Percentiles rank a stretch among this genome's conserved stretches.
Evolutionary conservation across 1,139 yeast species (phyloP).

Genomic region (Spencermartinsiella ligniputridi): DNA sequence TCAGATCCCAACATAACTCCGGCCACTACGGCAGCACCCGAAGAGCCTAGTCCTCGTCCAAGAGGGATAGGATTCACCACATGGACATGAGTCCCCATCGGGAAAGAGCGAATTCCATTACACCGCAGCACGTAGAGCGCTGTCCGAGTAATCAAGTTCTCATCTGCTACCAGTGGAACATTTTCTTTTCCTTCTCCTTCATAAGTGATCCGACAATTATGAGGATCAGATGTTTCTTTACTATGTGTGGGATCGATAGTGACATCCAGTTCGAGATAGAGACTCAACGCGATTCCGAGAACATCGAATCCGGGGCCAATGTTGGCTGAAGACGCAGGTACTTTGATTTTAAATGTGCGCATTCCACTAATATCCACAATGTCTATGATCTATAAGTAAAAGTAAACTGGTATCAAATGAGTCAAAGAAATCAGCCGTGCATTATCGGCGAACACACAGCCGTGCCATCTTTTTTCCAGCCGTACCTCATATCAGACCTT

Average conservation of each 20-base stretch:
- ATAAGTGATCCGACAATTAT: constrained; percentile 66
- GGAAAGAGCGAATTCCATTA: constrained; percentile 69
- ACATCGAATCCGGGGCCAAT: constrained; percentile 99
- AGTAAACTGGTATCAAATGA: too few species aligned
- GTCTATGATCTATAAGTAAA: too few species aligned
- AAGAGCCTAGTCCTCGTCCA: constrained; percentile 95
- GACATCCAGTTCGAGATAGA: constrained; percentile 68
- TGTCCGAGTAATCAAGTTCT: constrained; percentile 83
- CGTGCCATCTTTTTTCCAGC: too few species aligned
- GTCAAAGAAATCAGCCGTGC: too few species aligned
- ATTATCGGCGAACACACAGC: too few species aligned
- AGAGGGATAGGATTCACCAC: constrained; percentile 89
- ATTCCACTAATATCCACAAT: too few species aligned
- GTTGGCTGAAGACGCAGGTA: constrained; percentile 96
- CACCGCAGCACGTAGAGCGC: constrained; percentile 88
- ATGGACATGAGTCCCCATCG: constrained; percentile 75
- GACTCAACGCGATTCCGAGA: constrained; percentile 78
- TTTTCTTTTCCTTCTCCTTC: constrained; percentile 72
- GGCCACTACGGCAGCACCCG: constrained; percentile 98
- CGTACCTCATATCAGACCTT: too few species aligned
- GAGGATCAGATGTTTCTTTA: constrained; percentile 49
- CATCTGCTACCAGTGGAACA: constrained; percentile 73
- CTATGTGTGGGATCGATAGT: constrained; percentile 49
- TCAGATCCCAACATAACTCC: constrained; percentile 92
- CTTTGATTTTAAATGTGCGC: constrained; percentile 45